Evolutionary conservation across 768 basidiomycete species (phyloP).

Genomic region (Sarcomyxa edulis): DNA sequence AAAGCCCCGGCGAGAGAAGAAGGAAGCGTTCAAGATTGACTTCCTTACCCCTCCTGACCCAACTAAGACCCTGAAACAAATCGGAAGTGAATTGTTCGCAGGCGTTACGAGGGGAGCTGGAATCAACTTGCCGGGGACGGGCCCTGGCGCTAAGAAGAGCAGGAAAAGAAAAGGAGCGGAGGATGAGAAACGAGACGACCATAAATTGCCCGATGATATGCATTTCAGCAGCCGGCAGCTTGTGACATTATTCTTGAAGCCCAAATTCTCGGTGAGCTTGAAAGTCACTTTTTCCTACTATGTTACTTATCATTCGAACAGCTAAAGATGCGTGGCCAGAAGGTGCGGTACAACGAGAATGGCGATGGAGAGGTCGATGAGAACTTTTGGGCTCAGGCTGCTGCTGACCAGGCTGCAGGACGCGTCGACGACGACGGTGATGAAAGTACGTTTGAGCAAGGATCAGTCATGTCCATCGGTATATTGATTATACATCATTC

Average conservation of each 20-base stretch:
- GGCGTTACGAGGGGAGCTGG: constrained; percentile 66
- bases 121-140: constrained; percentile 62
- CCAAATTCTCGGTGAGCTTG: constrained; percentile 87
- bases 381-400: constrained; percentile 95
- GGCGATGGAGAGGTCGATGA: constrained; percentile 91
- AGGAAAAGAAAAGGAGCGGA: constrained; percentile 41
- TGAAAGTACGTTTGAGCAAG: constrained; percentile 50
- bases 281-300: constrained; percentile 6
- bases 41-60: constrained; percentile 57
- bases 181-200: constrained; percentile 51
- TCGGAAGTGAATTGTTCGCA: constrained; percentile 71
- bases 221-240: constrained; percentile 91
- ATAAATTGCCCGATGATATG: constrained; percentile 92
- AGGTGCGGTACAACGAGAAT: constrained; percentile 48
- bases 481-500: no score
- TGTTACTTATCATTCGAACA: constrained; percentile 21
- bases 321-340: constrained; percentile 86
- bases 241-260: constrained; percentile 91
- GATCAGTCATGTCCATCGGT: no score
- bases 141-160: constrained; percentile 33
- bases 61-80: constrained; percentile 56
- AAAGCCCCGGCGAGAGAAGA: constrained; percentile 60
- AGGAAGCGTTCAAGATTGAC: constrained; percentile 80
- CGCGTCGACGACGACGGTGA: constrained; percentile 50
- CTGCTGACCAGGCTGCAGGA: constrained; percentile 72